Evolutionary conservation across 257 asterid species (phyloP).

Genomic region (Rubia yunnanensis): DNA sequence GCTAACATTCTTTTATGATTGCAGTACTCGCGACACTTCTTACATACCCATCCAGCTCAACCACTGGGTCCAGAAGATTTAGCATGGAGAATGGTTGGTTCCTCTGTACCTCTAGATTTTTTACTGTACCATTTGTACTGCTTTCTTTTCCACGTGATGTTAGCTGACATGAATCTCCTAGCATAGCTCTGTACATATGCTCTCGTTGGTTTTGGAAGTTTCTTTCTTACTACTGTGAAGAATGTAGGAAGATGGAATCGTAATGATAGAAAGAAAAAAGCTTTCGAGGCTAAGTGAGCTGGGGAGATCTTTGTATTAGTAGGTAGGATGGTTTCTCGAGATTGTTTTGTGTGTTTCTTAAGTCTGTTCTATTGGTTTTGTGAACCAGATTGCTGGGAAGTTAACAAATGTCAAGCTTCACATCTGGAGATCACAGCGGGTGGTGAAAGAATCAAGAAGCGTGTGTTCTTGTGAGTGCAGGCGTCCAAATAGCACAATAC

Average conservation of each 20-base stretch:
- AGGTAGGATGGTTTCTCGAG: not conserved
- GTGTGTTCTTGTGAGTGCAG: conserved; percentile 75
- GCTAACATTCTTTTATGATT: conserved; percentile 15
- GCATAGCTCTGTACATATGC: no score
- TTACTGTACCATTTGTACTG: conserved; percentile 4
- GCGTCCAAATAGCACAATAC: conserved; percentile 51
- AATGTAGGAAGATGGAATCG: not conserved
- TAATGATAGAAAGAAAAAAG: no score
- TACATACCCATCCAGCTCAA: conserved; percentile 89
- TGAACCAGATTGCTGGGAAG: conserved; percentile 78
- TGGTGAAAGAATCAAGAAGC: conserved; percentile 76
- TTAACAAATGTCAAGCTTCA: conserved; percentile 81
- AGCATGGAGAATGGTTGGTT: conserved; percentile 87
- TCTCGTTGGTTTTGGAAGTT: no score
- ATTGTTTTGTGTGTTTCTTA: not conserved
- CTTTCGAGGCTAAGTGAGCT: no score
- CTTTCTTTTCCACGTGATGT: not conserved
- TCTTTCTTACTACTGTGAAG: no score
- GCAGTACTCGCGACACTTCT: conserved; percentile 81
- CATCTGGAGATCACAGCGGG: conserved; percentile 71
- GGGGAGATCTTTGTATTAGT: not conserved
- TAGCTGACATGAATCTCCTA: not conserved
- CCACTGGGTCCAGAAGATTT: conserved; percentile 95
- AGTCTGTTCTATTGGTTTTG: conserved; percentile 7
- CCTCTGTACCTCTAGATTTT: conserved; percentile 14